Percentiles rank a stretch among this genome's conserved stretches.
phyloP scores from a whole-genome alignment of 495 filamentous ascomycete species.

The Opeltia flavorubescens region DNA sequence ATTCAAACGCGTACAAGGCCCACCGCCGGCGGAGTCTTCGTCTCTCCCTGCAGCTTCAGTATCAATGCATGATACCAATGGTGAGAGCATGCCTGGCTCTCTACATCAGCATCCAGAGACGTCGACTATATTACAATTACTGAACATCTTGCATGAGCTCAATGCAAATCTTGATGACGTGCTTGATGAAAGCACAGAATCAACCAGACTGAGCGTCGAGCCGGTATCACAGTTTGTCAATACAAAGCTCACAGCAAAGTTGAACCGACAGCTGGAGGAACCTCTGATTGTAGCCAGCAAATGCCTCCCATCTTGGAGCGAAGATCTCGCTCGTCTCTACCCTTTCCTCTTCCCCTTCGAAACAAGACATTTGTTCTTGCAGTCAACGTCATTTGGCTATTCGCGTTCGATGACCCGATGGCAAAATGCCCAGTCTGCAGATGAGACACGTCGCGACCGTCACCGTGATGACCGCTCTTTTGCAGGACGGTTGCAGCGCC shows the following conservation, averaged over 20 bases:
- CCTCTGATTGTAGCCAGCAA: slow-evolving; percentile 97
- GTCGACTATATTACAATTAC: slow-evolving; percentile 72
- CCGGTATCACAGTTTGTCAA: slow-evolving; percentile 94
- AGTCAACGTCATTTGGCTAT: slow-evolving; percentile 97
- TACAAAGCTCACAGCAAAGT: slow-evolving; percentile 95
- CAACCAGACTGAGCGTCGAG: slow-evolving; percentile 59
- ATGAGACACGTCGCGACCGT: slow-evolving; percentile 65
- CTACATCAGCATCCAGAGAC: slow-evolving; percentile 71
- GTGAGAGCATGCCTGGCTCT: slow-evolving; percentile 56
- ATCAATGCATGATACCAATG: slow-evolving; percentile 26
- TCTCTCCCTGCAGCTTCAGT: slow-evolving; percentile 44
- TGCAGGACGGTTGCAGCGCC: slow-evolving; percentile 84
- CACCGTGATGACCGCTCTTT: slow-evolving; percentile 80
- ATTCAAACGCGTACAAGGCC: slow-evolving; percentile 74
- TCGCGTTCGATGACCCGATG: slow-evolving; percentile 93
- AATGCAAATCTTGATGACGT: slow-evolving; percentile 95
- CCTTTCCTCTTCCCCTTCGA: slow-evolving; percentile 99
- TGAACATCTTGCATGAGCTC: slow-evolving; percentile 84
- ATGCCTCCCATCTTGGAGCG: slow-evolving; percentile 91
- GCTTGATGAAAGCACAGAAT: slow-evolving; percentile 70
- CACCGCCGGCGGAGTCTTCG: slow-evolving; percentile 67
- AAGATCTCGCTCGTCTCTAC: slow-evolving; percentile 89
- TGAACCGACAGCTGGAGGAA: slow-evolving; percentile 94
- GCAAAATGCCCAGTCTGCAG: slow-evolving; percentile 78
- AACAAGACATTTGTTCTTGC: slow-evolving; percentile 90